Conservation (phyloP, 345 rosid species). For the Arabidopsis arenosa region DNA sequence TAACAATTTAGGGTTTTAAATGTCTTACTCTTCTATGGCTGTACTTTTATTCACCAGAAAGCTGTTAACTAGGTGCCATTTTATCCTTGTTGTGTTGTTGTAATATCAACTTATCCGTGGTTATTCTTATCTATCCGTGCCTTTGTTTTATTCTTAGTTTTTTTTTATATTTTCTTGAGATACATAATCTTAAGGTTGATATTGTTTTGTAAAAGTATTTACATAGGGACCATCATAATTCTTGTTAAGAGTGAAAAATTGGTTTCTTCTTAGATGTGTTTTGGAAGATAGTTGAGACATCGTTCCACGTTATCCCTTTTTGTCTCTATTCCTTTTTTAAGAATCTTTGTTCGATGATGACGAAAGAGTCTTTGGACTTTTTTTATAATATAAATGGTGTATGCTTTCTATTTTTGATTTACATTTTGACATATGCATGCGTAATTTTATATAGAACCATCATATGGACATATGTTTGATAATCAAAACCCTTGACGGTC, state of each 20-base stretch:
- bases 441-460: slow-evolving; percentile 1
- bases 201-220: background rate
- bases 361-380: background rate
- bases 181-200: background rate
- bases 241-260: background rate
- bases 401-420: background rate
- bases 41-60: background rate
- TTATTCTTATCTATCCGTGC: background rate
- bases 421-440: slow-evolving; percentile 15
- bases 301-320: slow-evolving; percentile 7
- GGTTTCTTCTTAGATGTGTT: background rate
- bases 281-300: background rate
- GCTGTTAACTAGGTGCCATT: slow-evolving; percentile 15
- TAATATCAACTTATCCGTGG: background rate
- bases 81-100: background rate
- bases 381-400: background rate
- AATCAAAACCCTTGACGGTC: slow-evolving; percentile 2
- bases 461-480: background rate
- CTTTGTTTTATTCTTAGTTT: background rate
- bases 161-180: background rate
- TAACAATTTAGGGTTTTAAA: background rate
- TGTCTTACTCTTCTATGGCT: background rate
- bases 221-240: background rate
- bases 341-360: slow-evolving; percentile 8
- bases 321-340: background rate